Base-by-base conservation (phyloP, 192 early-diverging fungal species). In the Coemansia aciculifera region DNA sequence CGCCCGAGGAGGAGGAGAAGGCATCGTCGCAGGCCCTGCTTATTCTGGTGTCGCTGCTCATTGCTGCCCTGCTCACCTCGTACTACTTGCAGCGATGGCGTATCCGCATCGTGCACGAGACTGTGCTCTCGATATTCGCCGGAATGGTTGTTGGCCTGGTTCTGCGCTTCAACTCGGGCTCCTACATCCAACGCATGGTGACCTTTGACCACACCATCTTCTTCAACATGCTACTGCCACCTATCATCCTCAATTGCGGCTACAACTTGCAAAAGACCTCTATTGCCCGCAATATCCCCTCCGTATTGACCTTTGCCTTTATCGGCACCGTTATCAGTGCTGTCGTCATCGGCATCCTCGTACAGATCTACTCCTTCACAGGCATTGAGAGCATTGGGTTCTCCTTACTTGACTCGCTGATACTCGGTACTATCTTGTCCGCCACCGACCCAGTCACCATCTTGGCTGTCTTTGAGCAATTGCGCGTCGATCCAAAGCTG, bases 401-500 rank as follows among this genome's bases (percentile, higher is more conserved):
- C 43, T 87, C 89, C 12, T 90, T 96, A 51, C 81, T 97, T 57
- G 97, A 99, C 74, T 93, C 91, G 68, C 91, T 99, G 79, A 92
- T 96, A 29, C 93, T 98, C 74, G 97, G 97, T 17, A 86, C 94
- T 12, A 94, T 99, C 60, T 78, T 99, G 54, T 95, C 94, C 10
- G 95, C 97, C 17, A 99, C 97, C 2, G 97, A 99, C 75, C 95
- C 97, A 3, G 95, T 99, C 36, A 98, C 97, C 0, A 92, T 99
- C 29, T 84, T 99, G 63, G 91, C 97, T 5, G 93, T 99, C 39
- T 98, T 99, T 75, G 87, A 94, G 66, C 94, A 96, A 68, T 84
- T 95, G 62, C 87, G 89, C 64, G 97, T 99, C 40, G 97, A 99
- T 62, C 94, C 95, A 3, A 90, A 93, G 80, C 75, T 99, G 48